Conservation (phyloP, 164 flowering plant genomes). For the Liriodendron chinense region DNA sequence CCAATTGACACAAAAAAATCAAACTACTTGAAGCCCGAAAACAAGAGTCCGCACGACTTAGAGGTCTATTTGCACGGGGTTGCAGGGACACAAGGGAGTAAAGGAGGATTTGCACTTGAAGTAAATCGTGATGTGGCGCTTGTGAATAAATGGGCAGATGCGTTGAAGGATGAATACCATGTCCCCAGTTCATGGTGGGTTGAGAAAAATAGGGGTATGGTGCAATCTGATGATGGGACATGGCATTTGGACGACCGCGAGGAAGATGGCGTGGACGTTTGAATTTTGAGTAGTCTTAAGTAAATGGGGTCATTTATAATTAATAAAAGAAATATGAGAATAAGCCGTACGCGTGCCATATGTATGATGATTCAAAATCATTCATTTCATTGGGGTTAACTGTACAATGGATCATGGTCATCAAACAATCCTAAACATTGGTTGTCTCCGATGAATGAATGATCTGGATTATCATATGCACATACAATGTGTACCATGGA, state of each 20-base stretch:
- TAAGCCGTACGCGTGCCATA: too few species aligned
- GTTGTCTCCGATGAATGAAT: too few species aligned
- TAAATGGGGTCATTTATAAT: too few species aligned
- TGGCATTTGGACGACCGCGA: conserved; percentile 58
- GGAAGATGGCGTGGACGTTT: too few species aligned
- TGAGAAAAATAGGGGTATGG: conserved; percentile 71
- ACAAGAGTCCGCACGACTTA: conserved; percentile 57
- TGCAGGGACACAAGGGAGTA: conserved; percentile 67
- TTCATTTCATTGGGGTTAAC: too few species aligned
- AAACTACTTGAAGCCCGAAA: conserved; percentile 37
- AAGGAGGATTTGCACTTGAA: conserved; percentile 53
- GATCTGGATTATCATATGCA: too few species aligned
- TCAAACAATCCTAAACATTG: too few species aligned
- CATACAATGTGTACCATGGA: too few species aligned
- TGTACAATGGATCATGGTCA: too few species aligned
- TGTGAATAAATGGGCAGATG: conserved; percentile 50
- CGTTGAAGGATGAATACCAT: conserved; percentile 55
- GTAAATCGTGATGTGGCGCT: conserved; percentile 58
- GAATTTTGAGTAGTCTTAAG: too few species aligned
- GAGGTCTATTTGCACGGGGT: conserved; percentile 82
- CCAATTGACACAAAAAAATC: conserved; percentile 61
- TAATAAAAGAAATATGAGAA: too few species aligned
- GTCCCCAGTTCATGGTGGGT: conserved; percentile 66
- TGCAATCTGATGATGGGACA: conserved; percentile 58
- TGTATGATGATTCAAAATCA: too few species aligned